A percentile compares a stretch with the other conserved stretches of the same genome.
These are phyloP conservation scores for Microbotryomycetes sp. DNA, from an alignment of 1,284 basidiomycete species.

Conservation along the genomic window DNA sequence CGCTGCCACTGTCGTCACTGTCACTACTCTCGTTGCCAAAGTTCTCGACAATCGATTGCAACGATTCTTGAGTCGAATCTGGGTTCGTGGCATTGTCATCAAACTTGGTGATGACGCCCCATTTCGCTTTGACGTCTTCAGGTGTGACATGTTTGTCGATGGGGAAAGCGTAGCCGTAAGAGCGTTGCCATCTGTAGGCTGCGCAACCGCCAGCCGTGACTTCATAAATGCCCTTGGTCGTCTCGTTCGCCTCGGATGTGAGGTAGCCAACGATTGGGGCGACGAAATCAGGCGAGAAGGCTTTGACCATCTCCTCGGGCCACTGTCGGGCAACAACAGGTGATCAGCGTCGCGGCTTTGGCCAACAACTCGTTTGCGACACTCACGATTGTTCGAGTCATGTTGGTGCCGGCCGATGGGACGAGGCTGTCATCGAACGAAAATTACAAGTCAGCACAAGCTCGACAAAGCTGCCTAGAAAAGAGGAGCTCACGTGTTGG, in stretches of 20 bases:
- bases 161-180: conserved; percentile 75
- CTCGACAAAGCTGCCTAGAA: conserved; percentile 44
- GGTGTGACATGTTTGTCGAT: conserved; percentile 64
- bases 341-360: conserved; percentile 6
- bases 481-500: conserved; percentile 53
- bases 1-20: conserved; percentile 44
- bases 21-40: conserved; percentile 32
- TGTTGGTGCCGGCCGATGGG: conserved; percentile 44
- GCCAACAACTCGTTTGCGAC: background rate
- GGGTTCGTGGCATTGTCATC: conserved; percentile 68
- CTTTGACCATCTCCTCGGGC: conserved; percentile 87
- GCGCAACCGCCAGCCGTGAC: conserved; percentile 88
- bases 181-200: conserved; percentile 86
- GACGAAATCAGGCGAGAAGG: conserved; percentile 91
- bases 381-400: conserved; percentile 72
- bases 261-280: conserved; percentile 89
- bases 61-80: conserved; percentile 59
- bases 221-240: conserved; percentile 76
- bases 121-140: conserved; percentile 70
- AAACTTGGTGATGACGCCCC: conserved; percentile 75
- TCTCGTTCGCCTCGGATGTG: conserved; percentile 71
- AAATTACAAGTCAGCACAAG: conserved; percentile 47
- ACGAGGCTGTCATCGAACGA: conserved; percentile 21
- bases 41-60: conserved; percentile 42
- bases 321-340: conserved; percentile 46